Base-by-base conservation (phyloP, 352 stramenopile genomes). In the Thalassiosira hispida region DNA sequence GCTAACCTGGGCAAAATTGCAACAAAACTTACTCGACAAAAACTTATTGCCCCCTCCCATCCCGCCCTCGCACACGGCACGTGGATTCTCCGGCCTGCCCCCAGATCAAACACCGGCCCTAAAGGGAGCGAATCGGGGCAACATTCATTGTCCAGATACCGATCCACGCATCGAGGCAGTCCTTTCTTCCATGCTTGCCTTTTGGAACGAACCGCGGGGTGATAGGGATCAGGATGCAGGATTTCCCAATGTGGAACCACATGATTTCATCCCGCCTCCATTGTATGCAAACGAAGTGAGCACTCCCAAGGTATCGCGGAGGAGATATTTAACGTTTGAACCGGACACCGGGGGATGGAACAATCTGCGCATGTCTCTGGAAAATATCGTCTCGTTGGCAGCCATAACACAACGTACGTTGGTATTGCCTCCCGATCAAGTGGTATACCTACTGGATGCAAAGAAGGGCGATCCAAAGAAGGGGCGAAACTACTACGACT, bases 311-410 rank as follows among this genome's bases (percentile, higher is more conserved):
- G 65, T 76, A 78, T 42, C 64, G 33, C 14, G 57, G 53, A 66
- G 61, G 61, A 51, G 61, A 62, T 96, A 95, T 68, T 61, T 96
- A 3, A 96, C 91, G 8, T 97, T 96, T 80, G 92, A 96, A 81
- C 85, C 91, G 11, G 94, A 97, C 77, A 73, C 72, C 8, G 94
- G 92, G 16, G 94, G 94, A n/a, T 97, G 92, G 90, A 92, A 92
- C 56, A 92, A 92, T 49, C 69, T 90, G 22, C 77, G 86, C 25
- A 96, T 97, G 83, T 90, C 79, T 11, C 91, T 96, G 68, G 94
- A 97, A 79, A 90, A 90, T 55, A 82, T 95, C 7, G 65, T 96
- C 18, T 63, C 93, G 5, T 82, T 95, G 44, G 93, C 94, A 8
- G 84, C 83, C 35, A 71, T 82, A 25, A 95, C 92, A 7, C 92